phyloP scores from a whole-genome alignment of 306 rosid species.

The Sicyos baderoa region DNA sequence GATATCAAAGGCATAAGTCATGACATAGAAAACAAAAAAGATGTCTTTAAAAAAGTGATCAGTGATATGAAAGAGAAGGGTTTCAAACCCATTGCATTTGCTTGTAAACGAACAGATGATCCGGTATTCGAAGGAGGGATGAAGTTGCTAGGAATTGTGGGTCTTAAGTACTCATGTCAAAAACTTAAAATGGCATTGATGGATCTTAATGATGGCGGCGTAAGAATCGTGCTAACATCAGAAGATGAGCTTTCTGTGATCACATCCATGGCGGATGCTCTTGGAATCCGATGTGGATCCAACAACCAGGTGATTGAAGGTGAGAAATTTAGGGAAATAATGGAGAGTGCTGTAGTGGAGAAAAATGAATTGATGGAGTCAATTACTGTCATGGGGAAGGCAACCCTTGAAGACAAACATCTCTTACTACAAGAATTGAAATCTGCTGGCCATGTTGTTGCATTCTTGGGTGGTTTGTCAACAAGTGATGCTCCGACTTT shows the following conservation, averaged over 20 bases:
- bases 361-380: constrained; percentile 19
- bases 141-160: constrained; percentile 42
- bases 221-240: constrained; percentile 38
- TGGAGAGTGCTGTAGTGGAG: not conserved
- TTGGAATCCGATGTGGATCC: constrained; percentile 23
- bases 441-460: constrained; percentile 41
- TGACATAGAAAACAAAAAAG: constrained; percentile 27
- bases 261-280: constrained; percentile 32
- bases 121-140: constrained; percentile 31
- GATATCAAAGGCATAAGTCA: constrained; percentile 30
- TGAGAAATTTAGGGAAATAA: constrained; percentile 22
- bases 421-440: constrained; percentile 29
- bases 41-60: constrained; percentile 21
- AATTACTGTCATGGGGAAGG: constrained; percentile 38
- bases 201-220: constrained; percentile 21
- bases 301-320: constrained; percentile 24
- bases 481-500: constrained; percentile 26
- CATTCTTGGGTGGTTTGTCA: constrained; percentile 36
- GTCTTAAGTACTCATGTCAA: constrained; percentile 29
- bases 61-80: constrained; percentile 36
- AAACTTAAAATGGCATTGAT: constrained; percentile 23
- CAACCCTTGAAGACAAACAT: constrained; percentile 35
- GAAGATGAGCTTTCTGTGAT: constrained; percentile 37
- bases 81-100: constrained; percentile 50
- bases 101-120: constrained; percentile 30